Percentiles rank a stretch among this genome's conserved stretches.
phyloP scores from a whole-genome alignment of 208 protist species.

The Endotrypanum monterogeii region DNA sequence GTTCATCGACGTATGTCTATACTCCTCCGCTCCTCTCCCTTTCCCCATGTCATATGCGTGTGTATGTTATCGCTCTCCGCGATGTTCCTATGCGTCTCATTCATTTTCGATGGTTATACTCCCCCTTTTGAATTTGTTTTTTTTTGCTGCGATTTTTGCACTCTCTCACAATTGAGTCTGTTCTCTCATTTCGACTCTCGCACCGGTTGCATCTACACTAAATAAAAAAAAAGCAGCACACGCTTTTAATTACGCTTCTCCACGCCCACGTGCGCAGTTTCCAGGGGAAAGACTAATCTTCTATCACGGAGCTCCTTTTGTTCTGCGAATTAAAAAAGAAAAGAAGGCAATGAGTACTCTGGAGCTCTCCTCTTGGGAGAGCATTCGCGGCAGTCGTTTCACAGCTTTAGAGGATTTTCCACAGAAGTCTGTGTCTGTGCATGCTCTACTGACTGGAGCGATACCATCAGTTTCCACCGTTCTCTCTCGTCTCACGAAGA shows the following conservation, averaged over 20 bases:
- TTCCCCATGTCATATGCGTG: no score
- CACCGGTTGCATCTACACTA: background rate
- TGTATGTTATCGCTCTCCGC: no score
- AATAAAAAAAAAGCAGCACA: background rate
- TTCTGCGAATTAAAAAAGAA: background rate
- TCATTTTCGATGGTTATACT: no score
- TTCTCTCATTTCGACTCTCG: no score
- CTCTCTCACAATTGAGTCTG: no score
- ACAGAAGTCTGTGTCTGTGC: constrained; percentile 1
- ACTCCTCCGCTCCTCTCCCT: no score
- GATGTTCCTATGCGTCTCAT: no score
- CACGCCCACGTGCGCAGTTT: background rate
- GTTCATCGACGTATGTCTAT: no score
- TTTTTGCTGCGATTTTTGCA: no score
- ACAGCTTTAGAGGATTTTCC: constrained; percentile 4
- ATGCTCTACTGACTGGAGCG: background rate
- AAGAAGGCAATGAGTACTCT: constrained; percentile 8
- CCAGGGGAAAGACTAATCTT: background rate
- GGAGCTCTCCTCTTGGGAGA: constrained; percentile 19
- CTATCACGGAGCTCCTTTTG: background rate
- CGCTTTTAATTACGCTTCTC: background rate
- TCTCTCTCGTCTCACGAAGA: constrained; percentile 47
- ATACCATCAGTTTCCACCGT: background rate
- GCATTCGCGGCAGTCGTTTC: constrained; percentile 10
- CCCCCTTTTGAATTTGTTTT: no score